phyloP scores from a whole-genome alignment of 2,329 filamentous ascomycete species.

The Phaeosphaeria sp. region DNA sequence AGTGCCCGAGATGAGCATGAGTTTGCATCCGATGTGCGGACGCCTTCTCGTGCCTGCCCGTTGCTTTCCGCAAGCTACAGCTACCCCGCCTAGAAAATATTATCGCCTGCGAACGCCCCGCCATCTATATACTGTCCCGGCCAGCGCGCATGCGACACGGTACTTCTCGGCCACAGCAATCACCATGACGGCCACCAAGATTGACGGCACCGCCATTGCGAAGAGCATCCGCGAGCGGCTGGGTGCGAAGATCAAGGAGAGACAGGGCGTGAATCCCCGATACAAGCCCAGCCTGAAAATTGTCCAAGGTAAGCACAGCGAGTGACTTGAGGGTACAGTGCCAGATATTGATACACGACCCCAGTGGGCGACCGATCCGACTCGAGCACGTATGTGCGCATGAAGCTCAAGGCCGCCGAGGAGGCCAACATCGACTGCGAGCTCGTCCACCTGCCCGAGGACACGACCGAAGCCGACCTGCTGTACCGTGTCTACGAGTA shows the following conservation, averaged over 20 bases:
- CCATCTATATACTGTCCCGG: constrained; percentile 24
- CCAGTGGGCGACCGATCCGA: constrained; percentile 90
- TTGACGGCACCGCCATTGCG: constrained; percentile 95
- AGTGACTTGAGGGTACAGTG: background rate
- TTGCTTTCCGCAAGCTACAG: constrained; percentile 36
- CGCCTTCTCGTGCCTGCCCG: constrained; percentile 33
- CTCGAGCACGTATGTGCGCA: constrained; percentile 97
- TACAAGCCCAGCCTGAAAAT: constrained; percentile 93
- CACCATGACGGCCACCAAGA: constrained; percentile 85
- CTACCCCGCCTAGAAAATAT: constrained; percentile 42
- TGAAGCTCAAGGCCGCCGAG: constrained; percentile 97
- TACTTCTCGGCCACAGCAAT: constrained; percentile 60
- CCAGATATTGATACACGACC: constrained; percentile 8
- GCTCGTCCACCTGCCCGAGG: constrained; percentile 80
- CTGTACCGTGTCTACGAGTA: constrained; percentile 79
- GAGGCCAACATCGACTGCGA: constrained; percentile 94
- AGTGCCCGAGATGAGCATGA: constrained; percentile 31
- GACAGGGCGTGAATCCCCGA: constrained; percentile 81
- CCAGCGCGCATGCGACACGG: constrained; percentile 10
- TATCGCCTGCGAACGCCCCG: constrained; percentile 25
- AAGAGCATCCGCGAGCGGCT: constrained; percentile 87
- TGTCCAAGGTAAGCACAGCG: constrained; percentile 74
- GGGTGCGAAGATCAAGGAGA: constrained; percentile 78
- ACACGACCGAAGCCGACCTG: constrained; percentile 83
- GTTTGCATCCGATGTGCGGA: constrained; percentile 39